Conservation (phyloP, 2,329 filamentous ascomycete species). For the Trematosphaeria pertusa region DNA sequence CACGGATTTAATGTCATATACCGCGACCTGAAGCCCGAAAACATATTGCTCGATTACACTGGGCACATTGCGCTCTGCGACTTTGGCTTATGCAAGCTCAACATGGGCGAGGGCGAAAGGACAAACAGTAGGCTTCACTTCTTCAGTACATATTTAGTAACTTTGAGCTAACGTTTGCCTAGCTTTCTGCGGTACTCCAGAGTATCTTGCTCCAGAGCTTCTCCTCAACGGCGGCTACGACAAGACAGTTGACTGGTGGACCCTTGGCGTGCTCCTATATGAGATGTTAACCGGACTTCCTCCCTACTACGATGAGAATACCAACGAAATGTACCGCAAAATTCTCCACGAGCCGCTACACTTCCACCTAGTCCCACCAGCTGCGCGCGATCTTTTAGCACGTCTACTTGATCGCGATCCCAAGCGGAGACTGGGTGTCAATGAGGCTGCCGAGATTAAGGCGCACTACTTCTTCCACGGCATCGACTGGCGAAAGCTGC, state of each 20-base stretch:
- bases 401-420: slow-evolving; percentile 93
- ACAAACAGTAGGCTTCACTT: too few species aligned
- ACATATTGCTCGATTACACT: slow-evolving; percentile 91
- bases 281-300: slow-evolving; percentile 99
- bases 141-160: too few species aligned
- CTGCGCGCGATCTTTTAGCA: slow-evolving; percentile 79
- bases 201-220: slow-evolving; percentile 95
- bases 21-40: slow-evolving; percentile 92
- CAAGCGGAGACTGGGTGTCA: slow-evolving; percentile 89
- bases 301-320: slow-evolving; percentile 96
- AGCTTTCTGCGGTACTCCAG: slow-evolving; percentile 97
- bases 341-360: slow-evolving; percentile 97
- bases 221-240: slow-evolving; percentile 94
- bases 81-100: slow-evolving; percentile 94
- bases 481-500: slow-evolving; percentile 84
- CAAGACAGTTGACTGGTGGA: slow-evolving; percentile 99
- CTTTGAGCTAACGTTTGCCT: too few species aligned
- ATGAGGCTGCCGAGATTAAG: slow-evolving; percentile 89
- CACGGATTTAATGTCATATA: slow-evolving; percentile 96
- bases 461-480: slow-evolving; percentile 90
- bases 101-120: slow-evolving; percentile 88
- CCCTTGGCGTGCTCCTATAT: slow-evolving; percentile 91
- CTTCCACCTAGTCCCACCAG: slow-evolving; percentile 61
- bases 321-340: slow-evolving; percentile 99
- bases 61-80: slow-evolving; percentile 95